A percentile compares a stretch with the other conserved stretches of the same genome.
These are phyloP conservation scores for Calonectria henricotiae DNA, from an alignment of 2,329 filamentous ascomycete genomes.

Conservation along the genomic window DNA sequence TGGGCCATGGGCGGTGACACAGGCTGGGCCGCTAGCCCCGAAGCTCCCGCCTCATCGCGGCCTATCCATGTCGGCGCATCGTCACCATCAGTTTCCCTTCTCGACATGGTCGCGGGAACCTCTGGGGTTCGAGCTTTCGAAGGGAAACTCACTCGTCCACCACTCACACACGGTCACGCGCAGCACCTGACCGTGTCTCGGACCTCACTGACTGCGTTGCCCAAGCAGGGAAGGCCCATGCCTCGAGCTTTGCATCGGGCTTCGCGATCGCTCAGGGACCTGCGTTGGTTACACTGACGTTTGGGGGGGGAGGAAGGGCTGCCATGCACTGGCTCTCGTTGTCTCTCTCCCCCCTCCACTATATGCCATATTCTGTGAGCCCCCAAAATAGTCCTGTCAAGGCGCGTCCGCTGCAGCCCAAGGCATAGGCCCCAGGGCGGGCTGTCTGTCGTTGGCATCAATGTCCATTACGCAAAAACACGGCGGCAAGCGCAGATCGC, in stretches of 20 bases:
- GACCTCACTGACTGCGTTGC: constrained; percentile 2
- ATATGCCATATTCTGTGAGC: too few species aligned
- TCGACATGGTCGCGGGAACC: constrained; percentile 12
- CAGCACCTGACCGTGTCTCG: constrained; percentile 9
- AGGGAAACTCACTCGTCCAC: constrained; percentile 6
- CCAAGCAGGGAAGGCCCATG: constrained; percentile 11
- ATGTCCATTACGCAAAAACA: neutral
- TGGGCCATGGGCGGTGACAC: constrained; percentile 7
- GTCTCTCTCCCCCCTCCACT: neutral
- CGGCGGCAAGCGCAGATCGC: constrained; percentile 18
- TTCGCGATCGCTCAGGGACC: constrained; percentile 15
- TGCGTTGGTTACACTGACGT: constrained; percentile 20
- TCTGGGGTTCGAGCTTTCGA: neutral
- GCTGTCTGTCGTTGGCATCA: neutral
- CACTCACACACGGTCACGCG: neutral
- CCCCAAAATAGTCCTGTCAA: constrained; percentile 10
- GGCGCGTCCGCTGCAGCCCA: constrained; percentile 21
- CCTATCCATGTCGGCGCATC: constrained; percentile 21
- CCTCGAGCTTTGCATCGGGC: constrained; percentile 1
- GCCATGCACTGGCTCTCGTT: constrained; percentile 5
- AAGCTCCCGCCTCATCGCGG: constrained; percentile 21
- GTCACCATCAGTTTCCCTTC: constrained; percentile 21
- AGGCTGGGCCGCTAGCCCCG: constrained; percentile 20
- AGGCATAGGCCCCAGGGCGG: neutral
- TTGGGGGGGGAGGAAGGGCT: neutral